Base-by-base conservation (phyloP, 2,329 filamentous ascomycete genomes). In the Fusarium humuli region DNA sequence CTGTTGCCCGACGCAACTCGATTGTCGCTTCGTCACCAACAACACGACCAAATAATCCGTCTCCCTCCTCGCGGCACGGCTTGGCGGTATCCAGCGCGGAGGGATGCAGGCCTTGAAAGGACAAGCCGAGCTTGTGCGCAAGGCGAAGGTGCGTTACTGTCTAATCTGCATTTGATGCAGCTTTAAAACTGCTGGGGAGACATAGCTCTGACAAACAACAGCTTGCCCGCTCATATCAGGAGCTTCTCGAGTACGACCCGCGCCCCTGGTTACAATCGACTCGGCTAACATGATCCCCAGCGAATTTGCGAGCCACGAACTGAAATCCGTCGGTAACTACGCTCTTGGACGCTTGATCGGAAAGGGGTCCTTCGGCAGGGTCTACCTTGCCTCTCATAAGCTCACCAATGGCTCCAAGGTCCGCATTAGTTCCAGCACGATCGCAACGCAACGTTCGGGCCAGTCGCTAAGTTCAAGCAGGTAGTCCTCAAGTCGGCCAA, bases 391-490 rank as follows among this genome's bases (percentile, higher is more conserved):
- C 62, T 90, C 91, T 47, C 96, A 99, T 81, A 98, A 98, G 81
- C 93, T 99, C 80, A 98, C 94, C 77, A 98, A 98, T 90, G 95
- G 94, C 77, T 97, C 94, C 78, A 98, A 98, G 89, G 94, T 95
- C 77, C 67, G 84, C 52, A 20, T 57, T 37, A 32, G 30, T 32
- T 45, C 47, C 9, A 32, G 20, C 13, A 29, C 23, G 16, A 34
- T 34, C 22, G 40, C n/a, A n/a, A 20, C 40, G 4, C 25, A 27
- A 27, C 25, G 25, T 27, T 37, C 53, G 34, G 23, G 30, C 40
- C n/a, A 25, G 25, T 41, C 45, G 32, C 67, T 69, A 58, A 70
- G 45, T 13, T 34, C 41, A 34, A 25, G 23, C 79, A 97, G 93
- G 96, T 99, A 75, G 96, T 99, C 37, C 93, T 99, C 82, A 99